Base-by-base conservation (phyloP, 2,329 filamentous ascomycete species). In the Neoascochyta sp. region DNA sequence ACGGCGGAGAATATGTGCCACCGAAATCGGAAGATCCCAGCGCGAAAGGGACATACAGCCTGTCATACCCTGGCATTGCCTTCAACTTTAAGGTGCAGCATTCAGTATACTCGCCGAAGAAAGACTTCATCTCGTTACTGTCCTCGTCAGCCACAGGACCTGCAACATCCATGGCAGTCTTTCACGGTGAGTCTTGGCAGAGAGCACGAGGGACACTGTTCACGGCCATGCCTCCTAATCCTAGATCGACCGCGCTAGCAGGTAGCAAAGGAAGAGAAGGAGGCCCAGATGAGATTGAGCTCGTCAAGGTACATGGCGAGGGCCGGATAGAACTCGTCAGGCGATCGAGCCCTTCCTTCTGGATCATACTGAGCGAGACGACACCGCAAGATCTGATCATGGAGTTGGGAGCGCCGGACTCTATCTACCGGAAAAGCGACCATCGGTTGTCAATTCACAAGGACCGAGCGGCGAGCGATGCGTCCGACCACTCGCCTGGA, bases 41-140 rank as follows among this genome's bases (percentile, higher is more conserved):
- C 10, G 60, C 71, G 10, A 67, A 73, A 36, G 89, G 89, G 10
- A 83, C 79, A 13, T 98, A 96, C 56, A 80, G 95, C 18, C 70
- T 98, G 18, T 96, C 90, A 2, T 98, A 95, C 64, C 89, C 90
- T 1, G 92, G 92, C 0, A 80, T 98, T 16, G 87, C 90, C 0
- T 95, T 96, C 59, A 89, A 84, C 20, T 98, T 98, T 45, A 80
- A 86, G 1, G 70, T 96, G 16, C 74, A 81, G 27, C 69, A 76
- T 35, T 80, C 83, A 1, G 77, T 80, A 13, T 95, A 87, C 71
- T 86, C 84, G 3, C 75, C 81, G 1, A 73, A 78, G 30, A 75
- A 77, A 39, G 89, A 96, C 54, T 88, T 94, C 41, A 88, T 95
- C 16, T 83, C 86, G 1, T 67, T 95, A 20, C 74, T 96, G 10